Percentiles rank a stretch among this genome's conserved stretches.
These are phyloP conservation scores for Fusarium lateritium DNA, from an alignment of 2,329 filamentous ascomycete species.

Conservation along the genomic window DNA sequence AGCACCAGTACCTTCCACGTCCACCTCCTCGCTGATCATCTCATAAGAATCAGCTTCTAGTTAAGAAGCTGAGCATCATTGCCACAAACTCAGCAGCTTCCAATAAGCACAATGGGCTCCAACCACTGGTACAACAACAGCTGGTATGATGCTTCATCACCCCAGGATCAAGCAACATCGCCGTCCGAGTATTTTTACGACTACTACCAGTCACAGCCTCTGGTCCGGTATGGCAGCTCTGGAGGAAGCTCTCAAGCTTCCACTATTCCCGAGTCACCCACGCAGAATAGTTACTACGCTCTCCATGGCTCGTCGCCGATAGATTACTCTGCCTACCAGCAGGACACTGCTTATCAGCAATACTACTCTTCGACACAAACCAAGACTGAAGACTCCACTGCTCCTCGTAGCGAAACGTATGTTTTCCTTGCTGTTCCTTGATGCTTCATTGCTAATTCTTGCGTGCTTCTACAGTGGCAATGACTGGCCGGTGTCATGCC, in stretches of 20 bases:
- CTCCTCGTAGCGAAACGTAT: slow-evolving; percentile 35
- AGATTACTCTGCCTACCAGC: slow-evolving; percentile 30
- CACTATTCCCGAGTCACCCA: slow-evolving; percentile 49
- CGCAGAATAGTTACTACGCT: slow-evolving; percentile 35
- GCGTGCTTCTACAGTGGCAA: slow-evolving; percentile 37
- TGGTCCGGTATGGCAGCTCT: slow-evolving; percentile 51
- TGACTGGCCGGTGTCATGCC: slow-evolving; percentile 58
- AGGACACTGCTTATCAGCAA: slow-evolving; percentile 26
- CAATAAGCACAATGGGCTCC: slow-evolving; percentile 33
- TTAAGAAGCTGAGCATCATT: not conserved
- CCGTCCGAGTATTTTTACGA: slow-evolving; percentile 36
- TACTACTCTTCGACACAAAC: slow-evolving; percentile 17
- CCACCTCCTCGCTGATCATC: slow-evolving; percentile 12
- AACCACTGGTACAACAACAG: slow-evolving; percentile 29
- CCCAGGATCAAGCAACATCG: slow-evolving; percentile 40
- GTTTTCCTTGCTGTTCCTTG: slow-evolving; percentile 3
- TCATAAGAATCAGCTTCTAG: slow-evolving; percentile 8
- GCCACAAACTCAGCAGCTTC: not conserved
- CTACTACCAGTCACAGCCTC: slow-evolving; percentile 46
- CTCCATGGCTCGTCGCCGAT: slow-evolving; percentile 31
- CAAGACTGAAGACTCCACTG: slow-evolving; percentile 6
- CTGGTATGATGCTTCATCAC: slow-evolving; percentile 36
- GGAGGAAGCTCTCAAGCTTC: slow-evolving; percentile 50
- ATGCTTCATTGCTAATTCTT: slow-evolving; percentile 14
- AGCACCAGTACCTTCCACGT: slow-evolving; percentile 21